A percentile compares a stretch with the other conserved stretches of the same genome.
Conservation (phyloP, 176 grass and related monocot genomes). For the Pontederia paniculata region DNA sequence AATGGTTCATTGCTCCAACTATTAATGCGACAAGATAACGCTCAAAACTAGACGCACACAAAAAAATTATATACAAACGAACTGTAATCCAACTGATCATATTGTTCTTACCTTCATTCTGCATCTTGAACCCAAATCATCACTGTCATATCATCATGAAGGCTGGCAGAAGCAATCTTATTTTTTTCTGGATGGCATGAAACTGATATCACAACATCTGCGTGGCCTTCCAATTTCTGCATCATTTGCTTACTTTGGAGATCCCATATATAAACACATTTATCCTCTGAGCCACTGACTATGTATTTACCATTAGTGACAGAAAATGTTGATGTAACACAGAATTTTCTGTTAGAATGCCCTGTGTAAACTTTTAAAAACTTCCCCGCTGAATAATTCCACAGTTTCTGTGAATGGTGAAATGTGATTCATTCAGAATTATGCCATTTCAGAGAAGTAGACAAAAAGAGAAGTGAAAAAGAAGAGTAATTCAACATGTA, state of each 20-base stretch:
- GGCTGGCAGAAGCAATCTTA: conserved; percentile 72
- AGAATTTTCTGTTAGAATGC: conserved; percentile 72
- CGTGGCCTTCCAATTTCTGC: conserved; percentile 90
- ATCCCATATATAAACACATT: conserved; percentile 83
- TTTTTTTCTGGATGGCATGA: conserved; percentile 78
- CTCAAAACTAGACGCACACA: too few relatives aligned
- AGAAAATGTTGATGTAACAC: conserved; percentile 74
- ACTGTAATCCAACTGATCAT: too few relatives aligned
- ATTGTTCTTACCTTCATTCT: background rate
- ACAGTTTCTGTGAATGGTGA: conserved; percentile 46
- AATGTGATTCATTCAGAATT: too few relatives aligned
- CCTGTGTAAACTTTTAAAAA: conserved; percentile 90
- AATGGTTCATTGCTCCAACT: too few relatives aligned
- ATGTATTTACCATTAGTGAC: conserved; percentile 81
- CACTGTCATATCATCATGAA: conserved; percentile 67
- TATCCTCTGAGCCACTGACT: conserved; percentile 87
- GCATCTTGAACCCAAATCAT: conserved; percentile 85
- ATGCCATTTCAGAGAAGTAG: too few relatives aligned
- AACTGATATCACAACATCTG: conserved; percentile 55
- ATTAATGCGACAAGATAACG: too few relatives aligned
- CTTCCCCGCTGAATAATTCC: conserved; percentile 76
- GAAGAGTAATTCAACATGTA: too few relatives aligned
- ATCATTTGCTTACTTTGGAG: conserved; percentile 76
- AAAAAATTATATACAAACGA: too few relatives aligned
- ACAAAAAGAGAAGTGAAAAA: too few relatives aligned